Conservation (phyloP, 805 yeast species). For the Yarrowia phangngaensis region DNA sequence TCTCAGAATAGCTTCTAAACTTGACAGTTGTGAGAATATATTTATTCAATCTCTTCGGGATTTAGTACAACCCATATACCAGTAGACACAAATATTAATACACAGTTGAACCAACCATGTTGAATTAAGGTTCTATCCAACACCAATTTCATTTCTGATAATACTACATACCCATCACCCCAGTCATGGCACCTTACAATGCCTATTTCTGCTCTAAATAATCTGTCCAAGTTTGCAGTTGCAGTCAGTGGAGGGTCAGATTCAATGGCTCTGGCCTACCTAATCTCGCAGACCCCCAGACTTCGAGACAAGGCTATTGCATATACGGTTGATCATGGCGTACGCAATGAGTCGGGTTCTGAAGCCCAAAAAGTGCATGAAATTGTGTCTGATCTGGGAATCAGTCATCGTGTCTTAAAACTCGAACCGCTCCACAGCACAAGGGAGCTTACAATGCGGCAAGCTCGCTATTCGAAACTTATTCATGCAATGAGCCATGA, state of each 20-base stretch:
- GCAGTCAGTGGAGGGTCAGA: conserved; percentile 83
- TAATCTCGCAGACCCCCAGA: conserved; percentile 44
- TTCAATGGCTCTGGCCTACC: conserved; percentile 62
- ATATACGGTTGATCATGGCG: conserved; percentile 62
- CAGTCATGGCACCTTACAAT: neutral
- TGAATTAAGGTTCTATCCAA: too few relatives aligned
- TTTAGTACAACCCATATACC: too few relatives aligned
- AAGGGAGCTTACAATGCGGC: conserved; percentile 57
- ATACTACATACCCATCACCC: neutral
- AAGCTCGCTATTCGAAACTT: conserved; percentile 49
- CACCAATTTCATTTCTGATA: too few relatives aligned
- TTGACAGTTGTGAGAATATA: too few relatives aligned
- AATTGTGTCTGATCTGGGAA: conserved; percentile 35
- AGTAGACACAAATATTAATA: too few relatives aligned
- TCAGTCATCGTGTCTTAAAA: conserved; percentile 39
- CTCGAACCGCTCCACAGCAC: conserved; percentile 26
- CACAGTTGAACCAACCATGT: too few relatives aligned
- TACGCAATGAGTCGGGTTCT: conserved; percentile 46
- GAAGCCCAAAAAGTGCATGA: conserved; percentile 49
- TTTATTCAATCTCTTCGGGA: too few relatives aligned
- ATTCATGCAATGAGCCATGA: conserved; percentile 42
- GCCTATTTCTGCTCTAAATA: neutral
- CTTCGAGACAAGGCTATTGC: conserved; percentile 44
- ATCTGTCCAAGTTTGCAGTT: conserved; percentile 41
- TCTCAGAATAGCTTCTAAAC: too few relatives aligned